Evolutionary conservation across 108 stramenopile genomes (phyloP).

Genomic region (Parietichytrium sp.): DNA sequence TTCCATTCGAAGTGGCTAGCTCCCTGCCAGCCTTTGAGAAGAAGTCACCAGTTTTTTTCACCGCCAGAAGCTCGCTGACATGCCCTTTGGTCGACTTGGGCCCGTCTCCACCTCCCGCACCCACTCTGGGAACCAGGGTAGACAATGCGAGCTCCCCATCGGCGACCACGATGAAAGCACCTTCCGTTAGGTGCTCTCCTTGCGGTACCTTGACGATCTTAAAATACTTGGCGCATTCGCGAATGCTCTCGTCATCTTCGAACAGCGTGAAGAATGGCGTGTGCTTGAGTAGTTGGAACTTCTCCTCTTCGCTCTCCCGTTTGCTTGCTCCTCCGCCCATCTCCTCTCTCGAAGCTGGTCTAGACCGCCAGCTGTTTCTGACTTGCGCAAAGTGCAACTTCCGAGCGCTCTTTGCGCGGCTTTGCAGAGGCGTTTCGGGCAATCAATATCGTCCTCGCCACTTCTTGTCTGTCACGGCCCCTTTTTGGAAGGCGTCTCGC

Average conservation of each 20-base stretch:
- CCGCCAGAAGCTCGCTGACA: neutral
- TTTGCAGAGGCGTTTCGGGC: too few species aligned
- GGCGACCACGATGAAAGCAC: neutral
- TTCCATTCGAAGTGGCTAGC: neutral
- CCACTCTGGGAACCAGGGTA: neutral
- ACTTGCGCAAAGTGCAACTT: too few species aligned
- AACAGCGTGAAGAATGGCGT: conserved; percentile 23
- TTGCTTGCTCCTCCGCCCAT: too few species aligned
- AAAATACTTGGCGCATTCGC: neutral
- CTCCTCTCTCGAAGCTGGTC: too few species aligned
- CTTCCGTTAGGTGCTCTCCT: neutral
- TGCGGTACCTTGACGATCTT: neutral
- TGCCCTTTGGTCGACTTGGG: neutral
- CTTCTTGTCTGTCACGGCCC: too few species aligned
- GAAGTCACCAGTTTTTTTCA: neutral
- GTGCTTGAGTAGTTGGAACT: too few species aligned
- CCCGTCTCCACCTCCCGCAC: too few species aligned
- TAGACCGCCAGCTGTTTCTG: too few species aligned
- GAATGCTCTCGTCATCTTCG: neutral
- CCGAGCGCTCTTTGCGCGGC: too few species aligned
- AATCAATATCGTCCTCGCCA: too few species aligned
- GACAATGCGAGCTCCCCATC: conserved; percentile 22
- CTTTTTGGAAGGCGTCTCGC: too few species aligned
- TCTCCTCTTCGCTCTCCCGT: too few species aligned
- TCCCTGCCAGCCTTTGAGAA: neutral